Evolutionary conservation across 2,329 filamentous ascomycete genomes (phyloP), one percentile per base, ranked within the genome.

Genomic region (Exophiala mesophila): DNA sequence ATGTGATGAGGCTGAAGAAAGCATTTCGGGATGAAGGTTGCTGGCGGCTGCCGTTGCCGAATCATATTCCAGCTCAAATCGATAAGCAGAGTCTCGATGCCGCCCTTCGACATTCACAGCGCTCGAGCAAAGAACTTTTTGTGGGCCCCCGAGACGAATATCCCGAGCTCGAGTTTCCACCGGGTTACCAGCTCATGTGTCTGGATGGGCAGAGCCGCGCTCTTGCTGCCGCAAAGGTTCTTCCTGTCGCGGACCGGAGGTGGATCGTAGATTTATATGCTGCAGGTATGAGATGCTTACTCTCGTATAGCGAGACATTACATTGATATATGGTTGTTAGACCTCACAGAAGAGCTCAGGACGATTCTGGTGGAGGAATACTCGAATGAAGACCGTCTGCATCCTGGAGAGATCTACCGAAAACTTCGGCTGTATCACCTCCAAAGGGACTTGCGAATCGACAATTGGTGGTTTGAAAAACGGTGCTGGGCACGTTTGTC

Each of bases 241-340:
- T 60, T 20, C 32, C 52, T 19, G 41, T 45, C 6, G 30, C 29
- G n/a, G 43, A 60, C 39, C 39, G 45, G 21, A 59, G 47, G 55
- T 63, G 53, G 59, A 55, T 45, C 13, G 58, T 63, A 2, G 56
- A 63, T 45, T 40, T 63, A n/a, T 63, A 59, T 40, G 41, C 54
- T 8, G 49, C 55, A 45, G 51, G 58, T 61, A 42, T 20, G 37
- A 32, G 17, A 21, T 36, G 16, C 16, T 15, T 9, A 5, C 15
- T 15, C 16, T 16, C 12, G 16, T 29, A 20, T n/a, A n/a, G n/a
- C n/a, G 21, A 18, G 10, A 12, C 17, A 19, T 10, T 5, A 9
- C 16, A 28, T 24, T 36, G 13, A 35, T 20, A 17, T 42, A 38
- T 16, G 3, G 31, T 4, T 15, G n/a, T 28, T 13, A 61, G 57